phyloP scores from a whole-genome alignment of 192 early-diverging fungal genomes.

The Rhizophagus clarus region DNA sequence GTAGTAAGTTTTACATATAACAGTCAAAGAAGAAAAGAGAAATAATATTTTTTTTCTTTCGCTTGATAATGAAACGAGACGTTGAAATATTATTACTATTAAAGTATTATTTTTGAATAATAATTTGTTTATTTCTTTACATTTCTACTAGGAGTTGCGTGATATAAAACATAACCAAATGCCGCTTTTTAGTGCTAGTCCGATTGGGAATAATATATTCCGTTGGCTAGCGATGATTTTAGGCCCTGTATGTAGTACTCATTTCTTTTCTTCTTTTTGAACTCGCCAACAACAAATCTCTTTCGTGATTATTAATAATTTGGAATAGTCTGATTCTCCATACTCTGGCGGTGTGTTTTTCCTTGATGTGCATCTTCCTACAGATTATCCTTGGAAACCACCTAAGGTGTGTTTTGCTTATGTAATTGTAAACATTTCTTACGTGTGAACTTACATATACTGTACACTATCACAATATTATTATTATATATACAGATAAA shows the following conservation, averaged over 20 bases:
- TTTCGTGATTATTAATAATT: neutral
- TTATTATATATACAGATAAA: slow-evolving; percentile 68
- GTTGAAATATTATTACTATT: too few species aligned
- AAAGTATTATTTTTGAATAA: too few species aligned
- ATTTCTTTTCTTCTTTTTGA: too few species aligned
- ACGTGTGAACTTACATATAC: too few species aligned
- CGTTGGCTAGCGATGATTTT: slow-evolving; percentile 98
- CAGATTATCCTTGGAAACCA: slow-evolving; percentile 97
- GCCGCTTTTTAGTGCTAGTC: slow-evolving; percentile 94
- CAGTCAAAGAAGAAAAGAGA: too few species aligned
- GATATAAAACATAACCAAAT: slow-evolving; percentile 96
- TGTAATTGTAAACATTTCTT: neutral
- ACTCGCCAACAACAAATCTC: too few species aligned
- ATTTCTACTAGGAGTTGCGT: slow-evolving; percentile 71
- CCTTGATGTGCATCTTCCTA: slow-evolving; percentile 95
- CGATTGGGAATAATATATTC: slow-evolving; percentile 87
- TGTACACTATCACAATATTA: too few species aligned
- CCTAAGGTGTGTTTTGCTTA: slow-evolving; percentile 70
- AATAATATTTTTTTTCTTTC: too few species aligned
- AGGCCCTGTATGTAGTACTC: slow-evolving; percentile 68
- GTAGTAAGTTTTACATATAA: too few species aligned
- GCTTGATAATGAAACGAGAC: too few species aligned
- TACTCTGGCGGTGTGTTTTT: slow-evolving; percentile 96
- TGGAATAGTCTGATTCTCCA: slow-evolving; percentile 80
- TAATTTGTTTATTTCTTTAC: too few species aligned